A percentile compares a stretch with the other conserved stretches of the same genome.
Evolutionary conservation across 1,139 yeast genomes (phyloP).

Genomic region (Zygosaccharomyces sapae): DNA sequence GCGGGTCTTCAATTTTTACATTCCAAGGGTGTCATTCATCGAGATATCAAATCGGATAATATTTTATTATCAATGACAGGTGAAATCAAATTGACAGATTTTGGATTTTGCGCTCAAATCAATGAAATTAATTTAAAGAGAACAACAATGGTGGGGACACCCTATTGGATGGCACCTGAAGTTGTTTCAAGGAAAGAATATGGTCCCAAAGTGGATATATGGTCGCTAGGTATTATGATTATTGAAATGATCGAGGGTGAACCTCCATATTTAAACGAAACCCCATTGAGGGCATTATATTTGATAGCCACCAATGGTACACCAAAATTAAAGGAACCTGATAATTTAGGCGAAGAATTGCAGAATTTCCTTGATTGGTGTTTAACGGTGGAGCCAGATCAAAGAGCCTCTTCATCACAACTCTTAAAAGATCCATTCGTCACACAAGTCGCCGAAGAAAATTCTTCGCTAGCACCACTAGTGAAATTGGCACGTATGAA

Average conservation of each 20-base stretch:
- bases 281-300: slow-evolving; percentile 84
- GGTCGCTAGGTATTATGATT: slow-evolving; percentile 97
- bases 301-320: slow-evolving; percentile 95
- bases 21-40: slow-evolving; percentile 89
- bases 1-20: slow-evolving; percentile 84
- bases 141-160: slow-evolving; percentile 99
- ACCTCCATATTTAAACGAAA: slow-evolving; percentile 94
- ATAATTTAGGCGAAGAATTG: slow-evolving; percentile 62
- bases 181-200: slow-evolving; percentile 91
- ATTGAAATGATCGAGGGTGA: slow-evolving; percentile 99
- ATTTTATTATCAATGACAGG: slow-evolving; percentile 79
- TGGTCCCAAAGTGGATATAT: slow-evolving; percentile 95
- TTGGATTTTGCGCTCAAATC: slow-evolving; percentile 86
- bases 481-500: slow-evolving; percentile 85
- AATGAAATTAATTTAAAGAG: slow-evolving; percentile 81
- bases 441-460: slow-evolving; percentile 60
- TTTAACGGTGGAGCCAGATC: slow-evolving; percentile 77
- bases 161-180: slow-evolving; percentile 99
- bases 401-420: slow-evolving; percentile 77
- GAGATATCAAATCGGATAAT: slow-evolving; percentile 95
- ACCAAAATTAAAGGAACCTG: slow-evolving; percentile 87
- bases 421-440: slow-evolving; percentile 71
- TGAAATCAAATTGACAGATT: slow-evolving; percentile 83
- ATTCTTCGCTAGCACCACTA: slow-evolving; percentile 74
- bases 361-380: slow-evolving; percentile 72